A percentile compares a stretch with the other conserved stretches of the same genome.
Conservation (phyloP, 2,329 filamentous ascomycete species). For the Diplodia seriata region DNA sequence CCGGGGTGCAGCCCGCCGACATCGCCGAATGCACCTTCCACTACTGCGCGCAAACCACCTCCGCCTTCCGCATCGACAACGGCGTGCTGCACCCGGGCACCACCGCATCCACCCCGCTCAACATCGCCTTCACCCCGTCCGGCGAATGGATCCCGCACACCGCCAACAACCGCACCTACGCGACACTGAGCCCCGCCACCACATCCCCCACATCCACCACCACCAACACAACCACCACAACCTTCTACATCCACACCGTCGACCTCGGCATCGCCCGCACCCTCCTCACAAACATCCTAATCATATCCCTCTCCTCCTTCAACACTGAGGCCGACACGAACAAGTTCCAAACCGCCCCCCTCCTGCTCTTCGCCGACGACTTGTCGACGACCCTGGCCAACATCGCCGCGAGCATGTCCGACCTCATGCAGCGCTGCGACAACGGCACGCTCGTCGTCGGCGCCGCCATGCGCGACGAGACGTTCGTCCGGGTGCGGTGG, state of each 20-base stretch:
- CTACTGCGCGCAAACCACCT: neutral
- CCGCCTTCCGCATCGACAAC: neutral
- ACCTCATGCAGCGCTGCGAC: neutral
- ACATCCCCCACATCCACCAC: neutral
- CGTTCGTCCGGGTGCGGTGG: conserved; percentile 1
- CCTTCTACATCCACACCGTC: neutral
- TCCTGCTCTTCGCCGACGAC: neutral
- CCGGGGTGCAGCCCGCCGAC: neutral
- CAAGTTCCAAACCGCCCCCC: neutral
- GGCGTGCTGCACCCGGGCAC: neutral
- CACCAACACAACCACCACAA: neutral
- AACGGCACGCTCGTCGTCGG: neutral
- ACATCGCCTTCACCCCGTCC: neutral
- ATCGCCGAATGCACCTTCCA: neutral
- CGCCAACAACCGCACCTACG: neutral
- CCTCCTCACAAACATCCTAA: neutral
- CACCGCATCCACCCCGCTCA: neutral
- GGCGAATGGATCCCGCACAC: neutral
- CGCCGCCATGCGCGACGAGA: neutral
- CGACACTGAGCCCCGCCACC: neutral
- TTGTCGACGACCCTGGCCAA: neutral
- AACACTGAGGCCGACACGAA: neutral
- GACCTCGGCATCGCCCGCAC: neutral
- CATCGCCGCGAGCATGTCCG: neutral
- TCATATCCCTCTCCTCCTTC: neutral